A percentile compares a stretch with the other conserved stretches of the same genome.
Conservation (phyloP, 305 asterid genomes). For the Plantago coronopus region DNA sequence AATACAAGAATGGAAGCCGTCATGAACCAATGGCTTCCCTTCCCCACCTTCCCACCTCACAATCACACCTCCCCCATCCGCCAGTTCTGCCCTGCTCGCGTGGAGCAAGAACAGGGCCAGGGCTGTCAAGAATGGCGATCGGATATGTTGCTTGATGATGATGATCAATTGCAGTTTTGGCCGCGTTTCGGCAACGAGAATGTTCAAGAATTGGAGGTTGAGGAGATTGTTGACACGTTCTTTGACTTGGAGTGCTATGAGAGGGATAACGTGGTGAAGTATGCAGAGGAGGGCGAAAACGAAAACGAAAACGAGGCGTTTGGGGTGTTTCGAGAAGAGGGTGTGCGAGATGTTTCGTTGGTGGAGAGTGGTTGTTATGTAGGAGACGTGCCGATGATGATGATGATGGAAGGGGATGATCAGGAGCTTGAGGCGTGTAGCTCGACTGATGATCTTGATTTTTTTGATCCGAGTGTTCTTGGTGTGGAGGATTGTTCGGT, state of each 20-base stretch:
- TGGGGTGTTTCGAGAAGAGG: constrained; percentile 24
- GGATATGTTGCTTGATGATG: constrained; percentile 10
- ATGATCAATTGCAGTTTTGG: constrained; percentile 22
- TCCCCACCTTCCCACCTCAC: constrained; percentile 23
- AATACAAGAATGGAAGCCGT: constrained; percentile 20
- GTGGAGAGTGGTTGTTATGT: constrained; percentile 18
- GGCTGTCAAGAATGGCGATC: too few species aligned
- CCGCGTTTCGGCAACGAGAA: constrained; percentile 12
- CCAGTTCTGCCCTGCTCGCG: constrained; percentile 52
- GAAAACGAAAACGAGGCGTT: neutral
- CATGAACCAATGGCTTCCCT: constrained; percentile 25
- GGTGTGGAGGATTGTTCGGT: constrained; percentile 6
- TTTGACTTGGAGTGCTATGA: constrained; percentile 46
- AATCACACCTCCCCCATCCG: constrained; percentile 44
- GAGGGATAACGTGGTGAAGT: constrained; percentile 30
- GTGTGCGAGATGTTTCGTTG: constrained; percentile 12
- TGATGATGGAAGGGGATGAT: constrained; percentile 17
- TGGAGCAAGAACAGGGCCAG: constrained; percentile 29
- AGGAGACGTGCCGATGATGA: constrained; percentile 21
- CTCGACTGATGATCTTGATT: constrained; percentile 17
- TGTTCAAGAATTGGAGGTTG: constrained; percentile 28
- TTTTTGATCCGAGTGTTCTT: constrained; percentile 10
- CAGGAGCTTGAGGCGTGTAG: constrained; percentile 12
- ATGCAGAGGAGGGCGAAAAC: neutral
- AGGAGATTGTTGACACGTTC: constrained; percentile 47